A percentile compares a stretch with the other conserved stretches of the same genome.
These are phyloP conservation scores for Xylaria cubensis DNA, from an alignment of 495 filamentous ascomycete species.

Conservation along the genomic window DNA sequence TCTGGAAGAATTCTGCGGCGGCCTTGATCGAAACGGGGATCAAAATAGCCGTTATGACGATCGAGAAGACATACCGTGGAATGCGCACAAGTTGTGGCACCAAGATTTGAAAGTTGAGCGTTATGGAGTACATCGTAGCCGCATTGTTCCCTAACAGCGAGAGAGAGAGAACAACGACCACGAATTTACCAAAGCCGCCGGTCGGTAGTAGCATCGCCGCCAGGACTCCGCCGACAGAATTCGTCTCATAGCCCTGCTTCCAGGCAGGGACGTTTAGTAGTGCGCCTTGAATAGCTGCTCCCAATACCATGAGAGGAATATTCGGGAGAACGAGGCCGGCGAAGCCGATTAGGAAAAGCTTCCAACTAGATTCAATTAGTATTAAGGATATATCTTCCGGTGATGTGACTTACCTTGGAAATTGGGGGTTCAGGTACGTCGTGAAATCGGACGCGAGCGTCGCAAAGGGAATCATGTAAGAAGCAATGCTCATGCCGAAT, in stretches of 20 bases:
- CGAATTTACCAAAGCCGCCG: conserved; percentile 63
- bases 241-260: conserved; percentile 53
- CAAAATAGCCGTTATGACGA: conserved; percentile 57
- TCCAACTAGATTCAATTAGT: conserved; percentile 34
- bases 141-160: conserved; percentile 61
- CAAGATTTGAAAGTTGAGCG: conserved; percentile 64
- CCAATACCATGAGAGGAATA: conserved; percentile 59
- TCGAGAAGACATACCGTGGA: conserved; percentile 59
- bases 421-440: conserved; percentile 54
- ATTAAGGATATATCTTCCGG: not conserved
- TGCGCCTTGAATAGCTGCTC: conserved; percentile 59
- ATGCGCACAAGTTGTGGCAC: conserved; percentile 53
- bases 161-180: conserved; percentile 59
- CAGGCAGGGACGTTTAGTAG: conserved; percentile 50
- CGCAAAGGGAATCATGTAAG: conserved; percentile 56
- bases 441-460: conserved; percentile 56
- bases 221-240: conserved; percentile 60
- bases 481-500: conserved; percentile 53
- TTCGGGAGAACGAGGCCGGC: conserved; percentile 56
- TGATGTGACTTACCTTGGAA: conserved; percentile 45
- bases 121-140: conserved; percentile 56
- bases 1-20: conserved; percentile 57
- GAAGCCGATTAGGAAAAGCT: conserved; percentile 55
- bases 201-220: conserved; percentile 60
- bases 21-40: conserved; percentile 61